Base-by-base conservation (phyloP, 805 yeast genomes). In the Hermanozyma aechmeae region DNA sequence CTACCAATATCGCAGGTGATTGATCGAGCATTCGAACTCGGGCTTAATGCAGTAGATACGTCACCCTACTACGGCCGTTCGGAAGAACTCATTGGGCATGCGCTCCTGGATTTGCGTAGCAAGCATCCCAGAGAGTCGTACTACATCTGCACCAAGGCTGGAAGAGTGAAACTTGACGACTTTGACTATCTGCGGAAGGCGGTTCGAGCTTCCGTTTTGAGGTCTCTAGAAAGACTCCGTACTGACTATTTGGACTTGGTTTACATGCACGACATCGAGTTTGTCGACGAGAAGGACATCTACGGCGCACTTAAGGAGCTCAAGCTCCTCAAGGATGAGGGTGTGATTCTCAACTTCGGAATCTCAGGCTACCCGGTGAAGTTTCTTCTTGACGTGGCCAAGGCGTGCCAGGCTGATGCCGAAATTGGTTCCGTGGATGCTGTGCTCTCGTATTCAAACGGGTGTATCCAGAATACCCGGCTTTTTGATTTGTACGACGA, bases 51-150 rank as follows among this genome's bases (percentile, higher is more conserved):
- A 2, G 62, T 87, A 21, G 96, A 87, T 48, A 85, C 96, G 0
- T 82, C 96, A 0, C 96, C 96, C 3, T 86, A 83, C 56, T 87
- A 87, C 49, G 96, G 96, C 0, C 84, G 84, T 0, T 81, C 94
- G 4, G 97, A 87, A 46, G 63, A 55, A 13, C 39, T 87, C 10
- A 48, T 83, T 5, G 96, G 97, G 2, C 36, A 63, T 11, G 89
- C 86, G 0, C 56, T 87, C 39, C 21, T 21, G 16, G 23, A 42
- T 13, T 28, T 54, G 19, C 22, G 19, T 15, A 27, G 31, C 23
- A 50, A 53, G 15, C 52, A 64, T 42, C 64, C 75, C 0, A 65
- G 97, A 34, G 77, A 76, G 4, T 46, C 61, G 13, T 80, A 80
- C 50, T 76, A 66, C 42, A 63, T 89, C 15, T 78, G 85, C 44